Percentiles rank a stretch among this genome's conserved stretches.
Conservation (phyloP, 2,329 filamentous ascomycete genomes). For the Colletotrichum siamense region DNA sequence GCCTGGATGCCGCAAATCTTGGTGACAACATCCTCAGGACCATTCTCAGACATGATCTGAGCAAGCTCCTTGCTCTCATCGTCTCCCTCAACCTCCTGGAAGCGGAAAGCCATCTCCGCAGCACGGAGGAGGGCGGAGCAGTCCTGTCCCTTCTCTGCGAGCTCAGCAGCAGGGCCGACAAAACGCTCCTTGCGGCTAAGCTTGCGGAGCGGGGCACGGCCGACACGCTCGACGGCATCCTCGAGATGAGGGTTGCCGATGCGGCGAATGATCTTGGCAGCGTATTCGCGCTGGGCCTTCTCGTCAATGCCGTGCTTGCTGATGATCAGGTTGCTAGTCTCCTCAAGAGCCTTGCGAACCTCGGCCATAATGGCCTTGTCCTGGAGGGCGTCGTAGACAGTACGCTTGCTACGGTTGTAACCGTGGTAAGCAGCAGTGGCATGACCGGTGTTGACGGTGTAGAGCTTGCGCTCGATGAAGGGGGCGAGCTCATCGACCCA, state of each 20-base stretch:
- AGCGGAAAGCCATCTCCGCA: slow-evolving; percentile 90
- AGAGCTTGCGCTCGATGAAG: slow-evolving; percentile 99
- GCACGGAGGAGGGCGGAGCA: slow-evolving; percentile 79
- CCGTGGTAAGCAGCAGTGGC: slow-evolving; percentile 96
- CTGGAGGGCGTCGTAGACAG: slow-evolving; percentile 86
- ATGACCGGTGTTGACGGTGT: slow-evolving; percentile 98
- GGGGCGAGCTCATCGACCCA: slow-evolving; percentile 91
- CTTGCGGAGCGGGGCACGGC: slow-evolving; percentile 92
- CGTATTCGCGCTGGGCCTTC: slow-evolving; percentile 83
- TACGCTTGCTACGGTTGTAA: slow-evolving; percentile 83
- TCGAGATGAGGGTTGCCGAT: slow-evolving; percentile 94
- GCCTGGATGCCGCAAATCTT: slow-evolving; percentile 83
- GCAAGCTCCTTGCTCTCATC: slow-evolving; percentile 88
- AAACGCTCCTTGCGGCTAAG: slow-evolving; percentile 95
- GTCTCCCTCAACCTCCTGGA: slow-evolving; percentile 93
- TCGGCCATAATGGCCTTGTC: slow-evolving; percentile 81
- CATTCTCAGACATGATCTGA: slow-evolving; percentile 79
- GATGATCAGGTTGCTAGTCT: slow-evolving; percentile 87
- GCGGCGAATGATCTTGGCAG: slow-evolving; percentile 88
- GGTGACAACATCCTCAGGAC: slow-evolving; percentile 75
- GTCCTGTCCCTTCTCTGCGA: slow-evolving; percentile 80
- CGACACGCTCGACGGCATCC: slow-evolving; percentile 93
- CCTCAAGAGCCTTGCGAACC: slow-evolving; percentile 79
- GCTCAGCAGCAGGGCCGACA: slow-evolving; percentile 86
- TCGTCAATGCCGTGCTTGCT: slow-evolving; percentile 82